A percentile compares a stretch with the other conserved stretches of the same genome.
These are phyloP conservation scores for Solanum hybrid DNA, from an alignment of 305 asterid species.

Conservation along the genomic window DNA sequence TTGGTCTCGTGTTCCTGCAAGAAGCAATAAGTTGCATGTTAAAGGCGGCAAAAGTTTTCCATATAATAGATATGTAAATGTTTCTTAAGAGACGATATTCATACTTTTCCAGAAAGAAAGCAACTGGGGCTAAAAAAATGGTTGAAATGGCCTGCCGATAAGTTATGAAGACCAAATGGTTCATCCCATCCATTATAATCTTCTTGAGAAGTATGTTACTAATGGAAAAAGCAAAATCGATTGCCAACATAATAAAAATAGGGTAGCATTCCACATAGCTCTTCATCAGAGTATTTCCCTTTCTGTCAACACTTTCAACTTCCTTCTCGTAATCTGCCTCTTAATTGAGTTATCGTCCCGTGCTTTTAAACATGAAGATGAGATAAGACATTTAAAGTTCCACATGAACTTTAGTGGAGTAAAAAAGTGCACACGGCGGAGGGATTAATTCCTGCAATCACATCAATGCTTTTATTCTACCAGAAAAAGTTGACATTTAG, in stretches of 20 bases:
- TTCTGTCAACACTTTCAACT: neutral
- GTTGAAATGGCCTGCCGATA: slow-evolving; percentile 62
- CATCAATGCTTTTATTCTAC: slow-evolving; percentile 10
- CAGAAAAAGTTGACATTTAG: slow-evolving; percentile 14
- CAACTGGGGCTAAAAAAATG: slow-evolving; percentile 48
- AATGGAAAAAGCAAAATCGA: slow-evolving; percentile 50
- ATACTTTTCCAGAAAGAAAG: slow-evolving; percentile 60
- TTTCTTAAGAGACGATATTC: neutral
- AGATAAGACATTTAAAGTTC: neutral
- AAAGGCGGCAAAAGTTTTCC: neutral
- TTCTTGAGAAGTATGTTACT: slow-evolving; percentile 62
- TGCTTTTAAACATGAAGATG: neutral
- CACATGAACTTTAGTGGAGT: neutral
- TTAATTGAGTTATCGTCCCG: neutral
- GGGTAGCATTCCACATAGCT: slow-evolving; percentile 42
- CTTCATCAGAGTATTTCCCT: slow-evolving; percentile 22
- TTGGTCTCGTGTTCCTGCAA: slow-evolving; percentile 62
- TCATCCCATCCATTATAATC: slow-evolving; percentile 43
- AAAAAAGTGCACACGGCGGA: slow-evolving; percentile 7
- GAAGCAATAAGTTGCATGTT: neutral
- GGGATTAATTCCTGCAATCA: slow-evolving; percentile 11
- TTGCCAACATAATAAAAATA: slow-evolving; percentile 36
- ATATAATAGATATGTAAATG: neutral
- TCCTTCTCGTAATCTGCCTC: neutral
- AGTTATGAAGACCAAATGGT: slow-evolving; percentile 63